Evolutionary conservation across 164 flowering plant genomes (phyloP), one percentile per base, ranked within the genome.

Genomic region (Piper betle): DNA sequence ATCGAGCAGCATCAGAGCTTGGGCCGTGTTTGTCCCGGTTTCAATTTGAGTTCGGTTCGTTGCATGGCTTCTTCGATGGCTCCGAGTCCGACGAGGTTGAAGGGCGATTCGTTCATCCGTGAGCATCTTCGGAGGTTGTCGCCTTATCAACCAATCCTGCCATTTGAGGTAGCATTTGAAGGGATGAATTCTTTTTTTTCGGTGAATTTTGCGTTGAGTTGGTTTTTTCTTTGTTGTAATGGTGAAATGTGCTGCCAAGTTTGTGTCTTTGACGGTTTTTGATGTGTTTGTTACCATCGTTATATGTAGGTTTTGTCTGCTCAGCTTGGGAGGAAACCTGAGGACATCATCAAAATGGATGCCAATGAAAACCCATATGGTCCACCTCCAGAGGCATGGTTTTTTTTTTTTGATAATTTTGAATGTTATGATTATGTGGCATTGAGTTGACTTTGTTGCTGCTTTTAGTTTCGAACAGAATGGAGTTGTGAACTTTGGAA

Each of bases 341-440:
- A 94, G 75, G 99, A 94, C 48, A 94, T 94, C 17, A 64, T 91
- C 67, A 94, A 94, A 66, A 75, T 94, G 64, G 99, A 94, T 79
- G 99, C 99, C 43, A 94, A 94, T 79, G 99, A 94, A 63, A 94
- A 94, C 58, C 99, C 99, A 18, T 94, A 94, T 71, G 99, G 99
- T 59, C 99, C 99, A 60, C 99, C 99, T 52, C 99, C 99, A 50
- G 96, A 91, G 96, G 99, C 82, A 87, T 80, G 90, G 72, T 15
- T 17, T 20, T 53, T 37, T 37, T 48, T 58, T 57, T 46, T 15
- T 15, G 15, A 6, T 11, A 42, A 6, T 6, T 6, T 42, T 42
- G 46, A 42, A 6, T 6, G 11, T 42, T 42, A 42, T 11, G 11
- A 42, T 0, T 42, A 25, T 25, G 2, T 25, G 33, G 1, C 33